Evolutionary conservation across 2,329 filamentous ascomycete species (phyloP), one percentile per base, ranked within the genome.

Genomic region (Trichoderma asperellum): DNA sequence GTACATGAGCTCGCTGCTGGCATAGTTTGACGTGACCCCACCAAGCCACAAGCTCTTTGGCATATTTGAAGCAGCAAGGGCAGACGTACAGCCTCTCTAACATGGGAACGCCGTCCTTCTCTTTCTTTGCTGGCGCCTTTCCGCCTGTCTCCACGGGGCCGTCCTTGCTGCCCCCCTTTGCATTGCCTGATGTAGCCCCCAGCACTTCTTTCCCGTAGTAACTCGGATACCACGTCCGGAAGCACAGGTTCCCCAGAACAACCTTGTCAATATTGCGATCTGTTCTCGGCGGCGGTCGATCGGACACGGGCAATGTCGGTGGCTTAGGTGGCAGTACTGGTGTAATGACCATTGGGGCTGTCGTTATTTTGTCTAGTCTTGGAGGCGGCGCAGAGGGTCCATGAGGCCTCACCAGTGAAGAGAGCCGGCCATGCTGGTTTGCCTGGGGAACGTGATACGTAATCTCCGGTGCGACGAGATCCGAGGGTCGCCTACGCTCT

Each of bases 21-120:
- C 90, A 94, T 43, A 83, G 78, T 32, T 82, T 82, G 21, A 88
- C 84, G 74, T 91, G 89, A 24, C 83, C 82, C 75, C 83, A 83
- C 86, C 87, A 90, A 1, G 84, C 80, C 24, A 86, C 82, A 14
- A 89, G 78, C 75, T 89, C 88, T 72, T 85, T 87, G 43, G 91
- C 91, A 80, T 99, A 99, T 77, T 94, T 95, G 84, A 98, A 98
- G 83, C 96, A 99, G 84, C 89, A 91, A 40, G 92, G 91, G 77
- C 96, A 99, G 40, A 98, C 92, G 75, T 94, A 96, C 8, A 98
- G 83, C 68, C 89, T 82, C 72, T 91, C 88, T 18, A 93, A 85
- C 74, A 88, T 82, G 1, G 82, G 81, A 16, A 76, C 69, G 49
- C 76, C 67, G 70, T 82, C 79, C 18, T 78, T 79, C 21, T 79